A percentile compares a stretch with the other conserved stretches of the same genome.
phyloP scores from a whole-genome alignment of 2,329 filamentous ascomycete genomes.

The Aspergillus costaricaensis region DNA sequence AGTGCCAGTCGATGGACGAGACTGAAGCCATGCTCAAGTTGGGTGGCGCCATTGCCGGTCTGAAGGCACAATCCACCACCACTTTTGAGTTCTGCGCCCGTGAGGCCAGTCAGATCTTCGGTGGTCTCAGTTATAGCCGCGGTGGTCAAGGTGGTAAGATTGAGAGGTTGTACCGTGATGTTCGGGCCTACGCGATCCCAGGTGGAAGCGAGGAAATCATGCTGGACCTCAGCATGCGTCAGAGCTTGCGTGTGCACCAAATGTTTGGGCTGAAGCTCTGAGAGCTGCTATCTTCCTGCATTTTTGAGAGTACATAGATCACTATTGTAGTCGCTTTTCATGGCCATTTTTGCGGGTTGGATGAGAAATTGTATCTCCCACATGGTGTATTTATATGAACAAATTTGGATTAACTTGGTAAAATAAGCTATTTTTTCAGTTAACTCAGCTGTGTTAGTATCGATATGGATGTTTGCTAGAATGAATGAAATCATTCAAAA shows the following conservation, averaged over 20 bases:
- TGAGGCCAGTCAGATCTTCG: slow-evolving; percentile 96
- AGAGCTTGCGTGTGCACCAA: slow-evolving; percentile 85
- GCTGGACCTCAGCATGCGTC: slow-evolving; percentile 92
- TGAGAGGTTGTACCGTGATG: slow-evolving; percentile 91
- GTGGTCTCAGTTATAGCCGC: slow-evolving; percentile 85
- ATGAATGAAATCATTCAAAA: no score
- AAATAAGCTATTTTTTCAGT: no score
- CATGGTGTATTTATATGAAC: not conserved
- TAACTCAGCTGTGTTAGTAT: no score
- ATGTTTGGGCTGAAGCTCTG: slow-evolving; percentile 95
- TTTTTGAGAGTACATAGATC: slow-evolving; percentile 13
- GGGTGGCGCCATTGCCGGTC: slow-evolving; percentile 85
- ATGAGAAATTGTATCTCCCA: not conserved
- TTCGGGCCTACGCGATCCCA: slow-evolving; percentile 92
- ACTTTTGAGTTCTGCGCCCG: slow-evolving; percentile 98
- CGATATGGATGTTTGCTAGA: no score
- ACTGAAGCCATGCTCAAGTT: slow-evolving; percentile 95
- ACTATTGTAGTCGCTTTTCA: not conserved
- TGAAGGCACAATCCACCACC: slow-evolving; percentile 91
- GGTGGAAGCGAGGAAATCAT: slow-evolving; percentile 98
- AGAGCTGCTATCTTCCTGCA: slow-evolving; percentile 14
- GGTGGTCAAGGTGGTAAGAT: slow-evolving; percentile 95
- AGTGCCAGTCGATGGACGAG: slow-evolving; percentile 90
- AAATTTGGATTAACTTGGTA: no score
- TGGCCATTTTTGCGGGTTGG: not conserved